Conservation (phyloP, 148 eudicot species). For the Persicaria tinctoria region DNA sequence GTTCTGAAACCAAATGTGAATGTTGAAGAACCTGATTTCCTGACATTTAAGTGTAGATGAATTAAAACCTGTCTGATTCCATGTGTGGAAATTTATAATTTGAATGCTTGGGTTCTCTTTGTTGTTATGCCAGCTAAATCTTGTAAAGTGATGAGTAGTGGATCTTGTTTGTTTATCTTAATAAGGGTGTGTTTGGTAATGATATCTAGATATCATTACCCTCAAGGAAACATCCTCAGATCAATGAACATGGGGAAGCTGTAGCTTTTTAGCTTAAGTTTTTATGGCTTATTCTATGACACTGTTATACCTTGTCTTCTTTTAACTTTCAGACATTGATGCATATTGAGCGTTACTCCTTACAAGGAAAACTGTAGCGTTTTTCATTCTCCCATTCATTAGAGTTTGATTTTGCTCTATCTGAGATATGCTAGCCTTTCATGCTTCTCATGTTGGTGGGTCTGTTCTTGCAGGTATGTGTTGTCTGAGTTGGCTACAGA, state of each 20-base stretch:
- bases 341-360: background rate
- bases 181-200: too few species aligned
- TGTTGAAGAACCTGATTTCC: constrained; percentile 2
- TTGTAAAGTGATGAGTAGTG: background rate
- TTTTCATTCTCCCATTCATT: background rate
- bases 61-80: background rate
- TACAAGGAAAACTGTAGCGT: background rate
- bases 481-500: constrained; percentile 66
- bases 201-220: too few species aligned
- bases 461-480: constrained; percentile 43
- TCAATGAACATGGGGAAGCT: background rate
- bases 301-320: too few species aligned
- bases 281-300: background rate
- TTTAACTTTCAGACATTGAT: background rate
- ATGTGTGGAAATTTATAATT: background rate
- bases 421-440: background rate
- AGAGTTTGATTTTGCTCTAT: background rate
- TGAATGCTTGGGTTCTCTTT: background rate
- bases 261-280: background rate
- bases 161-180: background rate
- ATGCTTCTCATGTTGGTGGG: background rate
- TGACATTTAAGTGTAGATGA: background rate
- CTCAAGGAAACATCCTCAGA: background rate
- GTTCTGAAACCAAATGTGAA: background rate
- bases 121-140: background rate